Percentiles rank a stretch among this genome's conserved stretches.
Evolutionary conservation across 768 basidiomycete genomes (phyloP).

Genomic region (Serpula lacrymans): DNA sequence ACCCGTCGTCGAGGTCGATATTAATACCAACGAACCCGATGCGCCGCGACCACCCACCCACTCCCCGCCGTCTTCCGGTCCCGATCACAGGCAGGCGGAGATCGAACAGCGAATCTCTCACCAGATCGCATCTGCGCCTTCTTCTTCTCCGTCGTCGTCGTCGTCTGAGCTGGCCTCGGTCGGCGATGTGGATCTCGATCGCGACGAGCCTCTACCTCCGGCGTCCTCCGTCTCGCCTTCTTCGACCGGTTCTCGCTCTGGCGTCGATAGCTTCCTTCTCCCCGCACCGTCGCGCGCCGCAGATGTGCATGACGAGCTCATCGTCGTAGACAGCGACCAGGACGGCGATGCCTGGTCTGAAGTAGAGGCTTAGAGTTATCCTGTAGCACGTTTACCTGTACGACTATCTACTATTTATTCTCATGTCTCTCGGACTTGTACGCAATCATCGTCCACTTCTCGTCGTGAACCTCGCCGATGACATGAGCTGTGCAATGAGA

Average conservation of each 20-base stretch:
- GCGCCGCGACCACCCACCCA: too few species aligned
- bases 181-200: neutral
- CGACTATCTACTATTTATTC: neutral
- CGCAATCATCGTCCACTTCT: neutral
- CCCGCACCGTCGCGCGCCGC: slow-evolving; percentile 9
- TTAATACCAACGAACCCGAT: too few species aligned
- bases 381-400: neutral
- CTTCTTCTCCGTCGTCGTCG: neutral
- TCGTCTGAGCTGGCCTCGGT: neutral
- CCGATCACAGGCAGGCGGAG: too few species aligned
- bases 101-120: too few species aligned
- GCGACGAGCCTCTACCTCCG: neutral
- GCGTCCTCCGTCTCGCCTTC: slow-evolving; percentile 1
- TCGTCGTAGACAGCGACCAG: slow-evolving; percentile 13
- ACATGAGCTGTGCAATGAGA: too few species aligned
- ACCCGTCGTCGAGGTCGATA: too few species aligned
- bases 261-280: slow-evolving; percentile 22
- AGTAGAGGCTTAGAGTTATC: slow-evolving; percentile 28
- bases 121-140: too few species aligned
- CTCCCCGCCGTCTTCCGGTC: too few species aligned
- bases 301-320: slow-evolving; percentile 12
- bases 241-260: neutral
- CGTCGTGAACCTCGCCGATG: neutral
- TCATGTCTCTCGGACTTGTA: neutral
- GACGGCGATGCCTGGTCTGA: slow-evolving; percentile 33